Percentiles rank a stretch among this genome's conserved stretches.
These are phyloP conservation scores for Ogataea haglerorum DNA, from an alignment of 805 yeast genomes.

Conservation along the genomic window DNA sequence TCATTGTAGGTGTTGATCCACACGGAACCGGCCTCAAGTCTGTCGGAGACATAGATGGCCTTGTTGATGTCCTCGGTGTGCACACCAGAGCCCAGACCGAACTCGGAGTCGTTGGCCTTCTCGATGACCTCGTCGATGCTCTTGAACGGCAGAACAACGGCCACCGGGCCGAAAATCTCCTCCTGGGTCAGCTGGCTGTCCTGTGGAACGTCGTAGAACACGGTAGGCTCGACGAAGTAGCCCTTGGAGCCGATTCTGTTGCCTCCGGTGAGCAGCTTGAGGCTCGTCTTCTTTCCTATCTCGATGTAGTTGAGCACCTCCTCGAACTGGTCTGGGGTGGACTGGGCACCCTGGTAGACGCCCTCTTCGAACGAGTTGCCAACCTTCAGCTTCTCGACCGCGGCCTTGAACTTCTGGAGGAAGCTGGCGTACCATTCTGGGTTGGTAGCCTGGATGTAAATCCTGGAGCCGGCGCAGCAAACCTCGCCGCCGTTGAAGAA, in stretches of 20 bases:
- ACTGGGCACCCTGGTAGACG: slow-evolving; percentile 73
- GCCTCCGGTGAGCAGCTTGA: slow-evolving; percentile 79
- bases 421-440: slow-evolving; percentile 67
- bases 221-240: slow-evolving; percentile 75
- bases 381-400: slow-evolving; percentile 52
- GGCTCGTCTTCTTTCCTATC: slow-evolving; percentile 64
- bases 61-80: slow-evolving; percentile 69
- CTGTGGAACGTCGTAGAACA: slow-evolving; percentile 77
- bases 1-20: slow-evolving; percentile 78
- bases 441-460: slow-evolving; percentile 58
- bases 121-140: slow-evolving; percentile 71
- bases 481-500: slow-evolving; percentile 90
- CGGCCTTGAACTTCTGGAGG: slow-evolving; percentile 50
- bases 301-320: slow-evolving; percentile 63
- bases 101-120: slow-evolving; percentile 71
- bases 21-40: slow-evolving; percentile 73
- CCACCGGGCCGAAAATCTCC: slow-evolving; percentile 91
- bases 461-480: slow-evolving; percentile 89
- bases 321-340: slow-evolving; percentile 62
- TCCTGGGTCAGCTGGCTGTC: slow-evolving; percentile 75
- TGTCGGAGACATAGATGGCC: slow-evolving; percentile 63
- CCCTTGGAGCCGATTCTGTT: slow-evolving; percentile 68
- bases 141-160: slow-evolving; percentile 68
- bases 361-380: slow-evolving; percentile 77
- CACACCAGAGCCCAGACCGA: slow-evolving; percentile 86